Base-by-base conservation (phyloP, 768 basidiomycete genomes). In the Kwoniella botswanensis region DNA sequence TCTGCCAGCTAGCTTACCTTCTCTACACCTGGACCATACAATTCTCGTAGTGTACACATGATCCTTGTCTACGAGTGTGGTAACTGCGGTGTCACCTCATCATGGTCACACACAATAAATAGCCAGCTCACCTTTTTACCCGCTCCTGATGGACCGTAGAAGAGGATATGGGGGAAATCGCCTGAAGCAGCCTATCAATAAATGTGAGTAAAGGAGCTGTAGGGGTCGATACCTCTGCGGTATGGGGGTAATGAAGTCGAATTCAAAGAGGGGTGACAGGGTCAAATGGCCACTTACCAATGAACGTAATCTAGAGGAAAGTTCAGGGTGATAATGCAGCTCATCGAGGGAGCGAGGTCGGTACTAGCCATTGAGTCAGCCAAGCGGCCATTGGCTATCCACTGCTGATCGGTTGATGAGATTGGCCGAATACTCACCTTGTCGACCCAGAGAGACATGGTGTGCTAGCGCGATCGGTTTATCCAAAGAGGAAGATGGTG, bases 81-180 rank as follows among this genome's bases (percentile, higher is more conserved):
- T 18, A 55, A 11, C n/a, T 22, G 17, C 0, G 17, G 44, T n/a
- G 41, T 43, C 41, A 46, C 1, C 22, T 5, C 10, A 42, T 15
- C 29, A 12, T 54, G 17, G 35, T 22, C 17, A 55, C 26, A 22
- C 12, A n/a, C 22, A 12, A 43, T 43, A 42, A 6, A 29, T 44
- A 55, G 42, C 35, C 13, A 21, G 52, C 79, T 60, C 22, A 83
- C 82, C 79, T 99, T 99, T 87, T 98, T 98, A 17, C 96, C 96
- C 15, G 96, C 94, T 22, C 96, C 96, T 4, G 93, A 93, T 10
- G 96, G 96, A 0, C 96, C 96, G 79, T 98, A 99, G 86, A 98
- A 96, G 1, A 99, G 88, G 86, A 97, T 90, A 82, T 99, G 96
- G 9, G 96, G 96, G 81, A 99, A 98, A 86, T 98, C 95, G 0